Evolutionary conservation across 2,329 filamentous ascomycete genomes (phyloP).

Genomic region (Fusarium newnesense): DNA sequence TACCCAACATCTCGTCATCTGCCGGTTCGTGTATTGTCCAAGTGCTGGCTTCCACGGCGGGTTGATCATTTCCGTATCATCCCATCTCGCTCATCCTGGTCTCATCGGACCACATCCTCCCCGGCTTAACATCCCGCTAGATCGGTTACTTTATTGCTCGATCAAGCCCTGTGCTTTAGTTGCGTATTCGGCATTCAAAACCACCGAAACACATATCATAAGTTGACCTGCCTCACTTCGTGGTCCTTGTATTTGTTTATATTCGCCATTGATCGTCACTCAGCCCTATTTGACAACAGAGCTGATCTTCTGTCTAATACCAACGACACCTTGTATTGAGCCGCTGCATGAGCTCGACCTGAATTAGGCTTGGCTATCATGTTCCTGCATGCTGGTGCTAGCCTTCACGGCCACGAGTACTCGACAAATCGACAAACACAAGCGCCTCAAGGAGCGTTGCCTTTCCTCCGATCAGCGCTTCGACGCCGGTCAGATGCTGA

Average conservation of each 20-base stretch:
- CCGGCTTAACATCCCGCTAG: constrained; percentile 37
- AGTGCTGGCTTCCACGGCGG: constrained; percentile 35
- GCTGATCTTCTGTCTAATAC: neutral
- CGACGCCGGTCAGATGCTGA: constrained; percentile 49
- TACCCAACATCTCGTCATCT: constrained; percentile 15
- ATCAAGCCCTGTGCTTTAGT: constrained; percentile 18
- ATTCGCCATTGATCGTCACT: neutral
- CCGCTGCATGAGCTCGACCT: constrained; percentile 35
- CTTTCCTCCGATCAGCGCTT: constrained; percentile 56
- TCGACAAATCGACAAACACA: constrained; percentile 52
- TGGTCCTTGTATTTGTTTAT: neutral
- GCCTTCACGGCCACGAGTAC: constrained; percentile 70
- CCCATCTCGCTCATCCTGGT: constrained; percentile 42
- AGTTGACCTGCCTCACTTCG: constrained; percentile 15
- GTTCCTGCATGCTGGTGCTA: constrained; percentile 69
- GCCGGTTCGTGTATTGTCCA: constrained; percentile 28
- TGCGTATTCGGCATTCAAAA: constrained; percentile 36
- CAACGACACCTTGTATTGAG: neutral
- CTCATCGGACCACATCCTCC: constrained; percentile 41
- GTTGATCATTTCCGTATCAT: constrained; percentile 31
- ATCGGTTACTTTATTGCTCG: constrained; percentile 38
- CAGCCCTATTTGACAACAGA: neutral
- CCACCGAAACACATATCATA: constrained; percentile 33
- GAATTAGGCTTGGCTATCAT: constrained; percentile 50
- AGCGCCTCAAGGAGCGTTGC: constrained; percentile 50